These are phyloP conservation scores for Clonostachys solani DNA, from an alignment of 2,329 filamentous ascomycete genomes.

Conservation along the genomic window DNA sequence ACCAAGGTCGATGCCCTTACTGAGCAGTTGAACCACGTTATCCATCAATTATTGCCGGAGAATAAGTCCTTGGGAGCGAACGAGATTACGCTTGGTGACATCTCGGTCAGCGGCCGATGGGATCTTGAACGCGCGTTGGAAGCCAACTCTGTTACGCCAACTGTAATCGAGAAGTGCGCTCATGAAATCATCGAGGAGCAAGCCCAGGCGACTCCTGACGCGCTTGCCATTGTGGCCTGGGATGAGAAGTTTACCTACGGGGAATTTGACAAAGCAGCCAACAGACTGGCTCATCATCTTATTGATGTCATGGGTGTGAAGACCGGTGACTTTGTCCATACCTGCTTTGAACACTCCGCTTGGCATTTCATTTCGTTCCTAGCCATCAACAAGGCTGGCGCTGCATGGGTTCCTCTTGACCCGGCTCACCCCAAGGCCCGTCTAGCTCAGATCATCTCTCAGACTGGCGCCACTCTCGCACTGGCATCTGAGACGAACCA, in stretches of 20 bases:
- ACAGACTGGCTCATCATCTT: conserved; percentile 27
- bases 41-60: background rate
- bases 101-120: background rate
- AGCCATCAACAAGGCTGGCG: conserved; percentile 22
- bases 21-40: background rate
- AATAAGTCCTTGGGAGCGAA: background rate
- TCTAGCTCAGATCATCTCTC: conserved; percentile 3
- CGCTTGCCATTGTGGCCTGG: conserved; percentile 14
- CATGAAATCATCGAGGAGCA: background rate
- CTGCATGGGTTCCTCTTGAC: conserved; percentile 21
- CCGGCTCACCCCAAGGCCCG: conserved; percentile 6
- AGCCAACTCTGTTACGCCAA: background rate
- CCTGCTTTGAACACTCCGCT: conserved; percentile 20
- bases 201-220: conserved; percentile 11
- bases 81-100: background rate
- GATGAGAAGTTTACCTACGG: conserved; percentile 13
- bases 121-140: background rate
- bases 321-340: conserved; percentile 7
- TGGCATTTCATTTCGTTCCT: conserved; percentile 19
- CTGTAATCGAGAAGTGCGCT: background rate
- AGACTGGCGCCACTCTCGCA: conserved; percentile 1
- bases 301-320: conserved; percentile 13
- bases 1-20: background rate
- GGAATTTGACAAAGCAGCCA: conserved; percentile 25
- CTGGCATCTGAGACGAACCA: background rate